Base-by-base conservation (phyloP, 2,329 filamentous ascomycete species). In the Teratosphaeria destructans region DNA sequence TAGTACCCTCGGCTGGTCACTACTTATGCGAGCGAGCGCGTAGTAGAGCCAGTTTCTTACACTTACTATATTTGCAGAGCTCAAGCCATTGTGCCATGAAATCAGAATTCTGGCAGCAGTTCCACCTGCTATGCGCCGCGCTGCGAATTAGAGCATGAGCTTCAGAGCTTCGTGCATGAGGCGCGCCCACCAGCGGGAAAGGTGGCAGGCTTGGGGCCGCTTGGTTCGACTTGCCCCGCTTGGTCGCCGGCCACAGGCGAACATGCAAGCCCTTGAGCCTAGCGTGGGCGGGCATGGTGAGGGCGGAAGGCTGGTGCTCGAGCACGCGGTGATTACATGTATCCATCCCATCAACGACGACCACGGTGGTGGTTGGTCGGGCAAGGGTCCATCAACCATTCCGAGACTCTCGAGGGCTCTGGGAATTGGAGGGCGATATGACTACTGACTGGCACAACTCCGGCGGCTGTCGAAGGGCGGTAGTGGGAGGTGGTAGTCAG, bases 21-120 rank as follows among this genome's bases (percentile, higher is more conserved):
- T 65, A 67, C 67, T 69, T 65, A 68, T 67, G 65, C 67, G 64
- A 66, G 65, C 67, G 64, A 66, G 68, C 68, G 66, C 65, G 67
- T 67, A 69, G 67, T 49, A 49, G n/a, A n/a, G 43, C 43, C 43
- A 49, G 43, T 49, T 32, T 49, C n/a, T 49, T 26, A 19, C 43
- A 49, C 43, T 23, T 23, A 23, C 23, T 23, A 23, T 49, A 49
- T 49, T 49, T 49, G 43, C 43, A 49, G 19, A 49, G 43, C n/a
- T 49, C 43, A 49, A 49, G 43, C 43, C 43, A 49, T 49, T 49
- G 43, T 49, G 43, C 43, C 43, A 49, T 49, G 43, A 49, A 49
- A 49, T 19, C 43, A 49, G 43, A 49, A 23, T 49, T 49, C 43
- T 49, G 43, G 43, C 43, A 49, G 43, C 43, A 49, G 43, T 49